Percentiles rank a stretch among this genome's conserved stretches.
phyloP scores from a whole-genome alignment of 2,329 filamentous ascomycete genomes.

The Arthrobotrys sphaeroides region DNA sequence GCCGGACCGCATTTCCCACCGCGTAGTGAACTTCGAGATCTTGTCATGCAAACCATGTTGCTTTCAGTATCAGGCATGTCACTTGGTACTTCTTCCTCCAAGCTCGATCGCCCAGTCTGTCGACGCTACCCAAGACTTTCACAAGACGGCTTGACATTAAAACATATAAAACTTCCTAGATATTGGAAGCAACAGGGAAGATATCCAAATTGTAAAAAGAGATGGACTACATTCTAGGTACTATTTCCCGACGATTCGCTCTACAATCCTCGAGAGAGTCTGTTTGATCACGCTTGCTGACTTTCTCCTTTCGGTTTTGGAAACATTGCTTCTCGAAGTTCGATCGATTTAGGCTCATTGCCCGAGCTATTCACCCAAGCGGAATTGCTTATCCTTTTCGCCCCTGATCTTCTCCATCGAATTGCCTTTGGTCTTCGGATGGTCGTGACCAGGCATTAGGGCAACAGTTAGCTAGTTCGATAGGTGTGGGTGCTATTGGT shows the following conservation, averaged over 20 bases:
- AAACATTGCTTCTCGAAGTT: constrained; percentile 29
- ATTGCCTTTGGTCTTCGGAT: background rate
- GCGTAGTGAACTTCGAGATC: background rate
- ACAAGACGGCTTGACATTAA: constrained; percentile 7
- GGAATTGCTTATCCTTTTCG: constrained; percentile 8
- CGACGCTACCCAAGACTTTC: background rate
- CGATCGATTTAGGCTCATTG: constrained; percentile 41
- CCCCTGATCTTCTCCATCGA: background rate
- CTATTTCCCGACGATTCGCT: no score
- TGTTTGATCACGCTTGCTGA: no score
- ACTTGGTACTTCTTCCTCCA: background rate
- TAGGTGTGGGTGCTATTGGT: background rate
- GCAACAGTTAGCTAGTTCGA: background rate
- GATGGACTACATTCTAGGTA: no score
- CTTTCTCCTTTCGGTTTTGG: background rate
- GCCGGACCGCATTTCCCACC: constrained; percentile 50
- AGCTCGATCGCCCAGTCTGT: constrained; percentile 1
- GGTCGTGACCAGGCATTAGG: constrained; percentile 5
- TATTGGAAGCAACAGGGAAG: constrained; percentile 4
- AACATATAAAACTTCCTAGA: constrained; percentile 32
- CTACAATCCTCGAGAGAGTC: no score
- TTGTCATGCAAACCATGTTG: background rate
- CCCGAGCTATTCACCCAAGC: constrained; percentile 40
- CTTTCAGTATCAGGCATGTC: no score
- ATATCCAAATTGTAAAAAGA: background rate